phyloP scores from a whole-genome alignment of 306 rosid genomes.

The Citrullus colocynthis region DNA sequence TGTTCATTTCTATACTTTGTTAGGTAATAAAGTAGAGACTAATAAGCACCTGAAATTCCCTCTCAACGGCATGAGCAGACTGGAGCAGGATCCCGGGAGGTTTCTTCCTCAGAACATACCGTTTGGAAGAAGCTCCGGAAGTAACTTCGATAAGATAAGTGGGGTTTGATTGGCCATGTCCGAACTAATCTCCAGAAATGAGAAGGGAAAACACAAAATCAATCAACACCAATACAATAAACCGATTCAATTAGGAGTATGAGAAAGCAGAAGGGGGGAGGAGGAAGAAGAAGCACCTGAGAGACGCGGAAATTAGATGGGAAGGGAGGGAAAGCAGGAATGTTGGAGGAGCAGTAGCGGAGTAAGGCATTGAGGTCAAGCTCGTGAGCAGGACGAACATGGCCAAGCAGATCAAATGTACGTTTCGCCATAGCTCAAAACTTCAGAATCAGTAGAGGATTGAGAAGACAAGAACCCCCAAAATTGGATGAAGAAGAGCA shows the following conservation, averaged over 20 bases:
- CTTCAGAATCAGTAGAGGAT: background rate
- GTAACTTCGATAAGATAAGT: slow-evolving; percentile 70
- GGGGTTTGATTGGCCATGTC: slow-evolving; percentile 90
- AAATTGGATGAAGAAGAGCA: background rate
- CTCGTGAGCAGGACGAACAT: slow-evolving; percentile 23
- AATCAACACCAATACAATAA: background rate
- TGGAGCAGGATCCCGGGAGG: slow-evolving; percentile 67
- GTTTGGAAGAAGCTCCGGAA: slow-evolving; percentile 29
- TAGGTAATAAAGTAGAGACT: background rate
- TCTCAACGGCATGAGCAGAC: slow-evolving; percentile 92
- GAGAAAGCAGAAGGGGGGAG: background rate
- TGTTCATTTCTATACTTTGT: background rate
- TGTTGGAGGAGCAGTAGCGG: slow-evolving; percentile 51
- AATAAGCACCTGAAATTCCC: slow-evolving; percentile 68
- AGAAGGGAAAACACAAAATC: background rate
- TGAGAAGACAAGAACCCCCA: background rate
- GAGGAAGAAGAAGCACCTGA: slow-evolving; percentile 32
- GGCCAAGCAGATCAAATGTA: slow-evolving; percentile 22
- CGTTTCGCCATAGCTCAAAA: slow-evolving; percentile 23
- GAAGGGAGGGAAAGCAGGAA: slow-evolving; percentile 51
- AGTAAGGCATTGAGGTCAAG: slow-evolving; percentile 41
- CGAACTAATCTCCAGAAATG: slow-evolving; percentile 38
- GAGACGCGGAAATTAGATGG: slow-evolving; percentile 49
- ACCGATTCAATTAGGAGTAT: background rate
- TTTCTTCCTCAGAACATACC: slow-evolving; percentile 82